Percentiles rank a stretch among this genome's conserved stretches.
phyloP scores from a whole-genome alignment of 2,329 filamentous ascomycete genomes.

The Rachicladosporium sp. region DNA sequence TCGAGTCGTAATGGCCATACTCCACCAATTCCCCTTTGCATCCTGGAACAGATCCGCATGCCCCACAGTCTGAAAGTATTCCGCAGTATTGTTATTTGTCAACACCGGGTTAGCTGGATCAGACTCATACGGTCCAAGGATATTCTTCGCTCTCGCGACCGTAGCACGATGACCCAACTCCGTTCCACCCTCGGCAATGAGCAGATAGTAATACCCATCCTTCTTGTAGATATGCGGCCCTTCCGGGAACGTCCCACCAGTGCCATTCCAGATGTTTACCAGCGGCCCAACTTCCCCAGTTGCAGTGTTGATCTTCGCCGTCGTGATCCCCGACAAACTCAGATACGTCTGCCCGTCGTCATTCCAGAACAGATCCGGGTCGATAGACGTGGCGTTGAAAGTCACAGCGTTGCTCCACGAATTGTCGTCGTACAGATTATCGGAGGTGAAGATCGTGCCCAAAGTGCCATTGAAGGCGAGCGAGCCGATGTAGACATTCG shows the following conservation, averaged over 20 bases:
- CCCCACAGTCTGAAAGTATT: conserved; percentile 39
- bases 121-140: conserved; percentile 20
- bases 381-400: conserved; percentile 25
- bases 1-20: conserved; percentile 34
- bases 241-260: conserved; percentile 22
- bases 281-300: conserved; percentile 18
- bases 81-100: conserved; percentile 13
- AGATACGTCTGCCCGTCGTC: conserved; percentile 43
- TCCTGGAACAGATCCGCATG: conserved; percentile 47
- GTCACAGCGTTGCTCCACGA: conserved; percentile 39
- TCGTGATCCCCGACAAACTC: conserved; percentile 20
- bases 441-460: conserved; percentile 35
- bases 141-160: conserved; percentile 25
- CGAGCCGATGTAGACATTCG: conserved; percentile 2
- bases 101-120: conserved; percentile 15
- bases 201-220: conserved; percentile 25
- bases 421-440: conserved; percentile 29
- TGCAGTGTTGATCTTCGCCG: conserved; percentile 20
- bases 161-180: conserved; percentile 28
- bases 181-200: conserved; percentile 28
- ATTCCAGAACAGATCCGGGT: conserved; percentile 37
- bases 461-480: conserved; percentile 22
- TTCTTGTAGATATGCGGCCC: conserved; percentile 28
- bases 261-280: conserved; percentile 24
- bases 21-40: conserved; percentile 40